phyloP scores from a whole-genome alignment of 2,329 filamentous ascomycete genomes.

The Penicillium sp. region DNA sequence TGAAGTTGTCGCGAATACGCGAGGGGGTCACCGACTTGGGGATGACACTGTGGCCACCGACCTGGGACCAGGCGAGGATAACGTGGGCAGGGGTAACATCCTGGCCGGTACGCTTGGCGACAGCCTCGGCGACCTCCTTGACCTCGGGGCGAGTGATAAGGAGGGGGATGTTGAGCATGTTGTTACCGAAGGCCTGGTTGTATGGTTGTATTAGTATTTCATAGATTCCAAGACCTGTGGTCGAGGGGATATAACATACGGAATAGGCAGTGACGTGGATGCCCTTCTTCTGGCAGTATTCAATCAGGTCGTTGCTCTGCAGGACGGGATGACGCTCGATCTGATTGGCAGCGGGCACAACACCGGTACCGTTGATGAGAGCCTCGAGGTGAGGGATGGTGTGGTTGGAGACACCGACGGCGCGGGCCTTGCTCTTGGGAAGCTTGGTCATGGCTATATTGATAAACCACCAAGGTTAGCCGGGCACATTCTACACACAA shows the following conservation, averaged over 20 bases:
- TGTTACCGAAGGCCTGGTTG: conserved; percentile 61
- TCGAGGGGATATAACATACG: conserved; percentile 38
- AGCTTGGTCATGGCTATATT: conserved; percentile 51
- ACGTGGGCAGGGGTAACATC: conserved; percentile 46
- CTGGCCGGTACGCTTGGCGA: conserved; percentile 42
- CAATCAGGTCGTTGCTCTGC: conserved; percentile 64
- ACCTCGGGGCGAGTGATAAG: conserved; percentile 68
- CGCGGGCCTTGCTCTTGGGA: conserved; percentile 49
- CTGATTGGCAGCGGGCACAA: conserved; percentile 70
- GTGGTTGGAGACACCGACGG: conserved; percentile 53
- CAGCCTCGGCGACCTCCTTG: conserved; percentile 68
- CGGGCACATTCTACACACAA: too few species aligned
- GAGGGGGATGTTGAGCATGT: conserved; percentile 65
- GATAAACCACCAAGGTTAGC: neutral
- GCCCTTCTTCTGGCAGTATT: conserved; percentile 62
- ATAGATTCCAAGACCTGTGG: too few species aligned
- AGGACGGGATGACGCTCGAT: conserved; percentile 73
- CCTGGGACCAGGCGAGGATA: conserved; percentile 50
- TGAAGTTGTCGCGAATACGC: conserved; percentile 52
- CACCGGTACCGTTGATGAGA: conserved; percentile 59
- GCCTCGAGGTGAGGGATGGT: conserved; percentile 56
- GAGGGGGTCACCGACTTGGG: conserved; percentile 52
- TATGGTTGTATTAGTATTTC: conserved; percentile 6
- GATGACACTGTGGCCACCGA: conserved; percentile 49
- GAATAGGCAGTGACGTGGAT: conserved; percentile 70